phyloP scores from a whole-genome alignment of 2,329 filamentous ascomycete genomes.

The Lasiodiplodia gonubiensis region DNA sequence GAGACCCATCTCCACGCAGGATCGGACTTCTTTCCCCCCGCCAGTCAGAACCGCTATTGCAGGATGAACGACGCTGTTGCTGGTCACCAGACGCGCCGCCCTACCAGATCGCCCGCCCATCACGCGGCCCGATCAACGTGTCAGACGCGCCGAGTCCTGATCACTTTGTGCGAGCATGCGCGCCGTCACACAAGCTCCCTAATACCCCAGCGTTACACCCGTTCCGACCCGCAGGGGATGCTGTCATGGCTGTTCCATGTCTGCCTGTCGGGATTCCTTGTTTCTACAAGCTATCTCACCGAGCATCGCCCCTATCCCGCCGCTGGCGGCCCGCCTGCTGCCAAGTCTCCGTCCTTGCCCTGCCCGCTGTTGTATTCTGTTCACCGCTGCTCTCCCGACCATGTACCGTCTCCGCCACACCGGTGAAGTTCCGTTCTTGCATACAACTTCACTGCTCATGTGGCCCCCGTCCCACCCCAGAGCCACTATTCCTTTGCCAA shows the following conservation, averaged over 20 bases:
- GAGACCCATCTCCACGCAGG: slow-evolving; percentile 6
- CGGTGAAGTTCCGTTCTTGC: slow-evolving; percentile 18
- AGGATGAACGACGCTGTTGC: neutral
- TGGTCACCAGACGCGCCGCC: slow-evolving; percentile 15
- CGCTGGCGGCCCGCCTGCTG: slow-evolving; percentile 17
- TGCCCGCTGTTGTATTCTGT: neutral
- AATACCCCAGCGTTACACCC: slow-evolving; percentile 24
- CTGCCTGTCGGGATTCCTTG: slow-evolving; percentile 8
- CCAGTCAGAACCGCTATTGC: neutral
- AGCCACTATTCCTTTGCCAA: slow-evolving; percentile 25
- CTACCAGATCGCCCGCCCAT: slow-evolving; percentile 12
- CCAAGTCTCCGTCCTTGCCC: slow-evolving; percentile 10
- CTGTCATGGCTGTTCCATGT: slow-evolving; percentile 6
- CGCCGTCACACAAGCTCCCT: slow-evolving; percentile 6
- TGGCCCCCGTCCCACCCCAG: slow-evolving; percentile 7
- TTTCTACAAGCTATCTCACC: slow-evolving; percentile 2
- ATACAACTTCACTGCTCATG: slow-evolving; percentile 23
- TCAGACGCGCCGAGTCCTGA: slow-evolving; percentile 23
- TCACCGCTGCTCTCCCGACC: slow-evolving; percentile 18
- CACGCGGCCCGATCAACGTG: slow-evolving; percentile 20
- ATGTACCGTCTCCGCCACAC: slow-evolving; percentile 13
- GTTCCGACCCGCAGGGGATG: slow-evolving; percentile 20
- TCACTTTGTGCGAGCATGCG: slow-evolving; percentile 20
- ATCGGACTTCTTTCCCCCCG: slow-evolving; percentile 20
- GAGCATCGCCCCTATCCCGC: neutral